Evolutionary conservation across 768 basidiomycete species (phyloP).

Genomic region (Pleurotus eryngii): DNA sequence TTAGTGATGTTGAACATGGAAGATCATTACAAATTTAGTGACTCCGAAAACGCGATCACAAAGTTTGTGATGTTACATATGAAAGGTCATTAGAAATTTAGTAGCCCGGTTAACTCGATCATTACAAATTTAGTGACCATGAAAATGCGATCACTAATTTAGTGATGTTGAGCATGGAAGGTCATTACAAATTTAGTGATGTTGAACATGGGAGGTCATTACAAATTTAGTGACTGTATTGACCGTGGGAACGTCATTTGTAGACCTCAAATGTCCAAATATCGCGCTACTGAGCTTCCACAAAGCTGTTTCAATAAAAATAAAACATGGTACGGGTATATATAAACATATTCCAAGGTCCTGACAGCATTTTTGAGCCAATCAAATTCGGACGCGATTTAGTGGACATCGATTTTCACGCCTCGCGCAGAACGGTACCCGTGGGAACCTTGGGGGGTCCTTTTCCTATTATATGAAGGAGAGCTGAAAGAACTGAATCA

Average conservation of each 20-base stretch:
- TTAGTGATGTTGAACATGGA: too few species aligned
- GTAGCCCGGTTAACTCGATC: too few species aligned
- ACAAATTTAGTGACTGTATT: not conserved
- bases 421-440: too few species aligned
- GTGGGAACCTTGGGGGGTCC: not conserved
- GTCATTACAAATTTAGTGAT: conserved; percentile 55
- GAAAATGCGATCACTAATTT: too few species aligned
- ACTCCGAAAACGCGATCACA: too few species aligned
- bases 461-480: not conserved
- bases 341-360: not conserved
- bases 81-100: too few species aligned
- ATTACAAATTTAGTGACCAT: too few species aligned
- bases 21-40: too few species aligned
- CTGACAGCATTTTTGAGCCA: not conserved
- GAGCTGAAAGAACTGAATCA: not conserved
- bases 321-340: not conserved
- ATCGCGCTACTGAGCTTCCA: not conserved
- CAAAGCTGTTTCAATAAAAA: not conserved
- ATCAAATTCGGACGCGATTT: conserved; percentile 1
- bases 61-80: too few species aligned
- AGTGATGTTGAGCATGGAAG: too few species aligned
- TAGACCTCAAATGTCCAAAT: not conserved
- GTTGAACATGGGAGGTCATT: conserved; percentile 44
- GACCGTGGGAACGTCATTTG: not conserved
- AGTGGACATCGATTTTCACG: conserved; percentile 28